A percentile compares a stretch with the other conserved stretches of the same genome.
Conservation (phyloP, 2,329 filamentous ascomycete genomes). For the Trichoderma semiorbis region DNA sequence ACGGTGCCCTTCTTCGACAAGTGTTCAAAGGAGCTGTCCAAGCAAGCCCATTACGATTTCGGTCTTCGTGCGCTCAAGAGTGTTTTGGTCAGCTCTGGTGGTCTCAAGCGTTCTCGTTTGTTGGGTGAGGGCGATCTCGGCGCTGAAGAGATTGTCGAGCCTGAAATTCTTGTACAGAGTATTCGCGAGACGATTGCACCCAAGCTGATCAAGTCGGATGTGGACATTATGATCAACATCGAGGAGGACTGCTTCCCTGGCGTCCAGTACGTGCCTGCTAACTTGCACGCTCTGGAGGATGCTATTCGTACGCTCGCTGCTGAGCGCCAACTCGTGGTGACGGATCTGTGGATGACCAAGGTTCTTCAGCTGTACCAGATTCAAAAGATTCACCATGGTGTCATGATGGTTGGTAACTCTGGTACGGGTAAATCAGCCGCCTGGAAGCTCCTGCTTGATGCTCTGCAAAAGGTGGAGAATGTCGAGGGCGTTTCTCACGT, state of each 20-base stretch:
- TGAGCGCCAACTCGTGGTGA: constrained; percentile 84
- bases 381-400: constrained; percentile 95
- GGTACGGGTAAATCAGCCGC: constrained; percentile 96
- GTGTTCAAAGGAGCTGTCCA: constrained; percentile 76
- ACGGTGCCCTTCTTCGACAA: constrained; percentile 98
- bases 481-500: constrained; percentile 94
- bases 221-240: constrained; percentile 79
- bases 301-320: constrained; percentile 79
- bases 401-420: constrained; percentile 99
- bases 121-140: constrained; percentile 57
- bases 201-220: constrained; percentile 91
- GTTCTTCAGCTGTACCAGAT: constrained; percentile 97
- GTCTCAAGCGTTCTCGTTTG: constrained; percentile 83
- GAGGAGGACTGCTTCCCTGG: constrained; percentile 87
- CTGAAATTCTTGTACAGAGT: constrained; percentile 98
- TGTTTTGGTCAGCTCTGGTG: constrained; percentile 95
- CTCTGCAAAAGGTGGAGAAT: constrained; percentile 84
- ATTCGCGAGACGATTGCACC: constrained; percentile 97
- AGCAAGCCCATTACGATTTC: constrained; percentile 99
- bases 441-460: constrained; percentile 89
- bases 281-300: constrained; percentile 72
- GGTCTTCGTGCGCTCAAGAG: constrained; percentile 96
- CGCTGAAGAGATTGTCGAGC: constrained; percentile 74
- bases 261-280: constrained; percentile 87
- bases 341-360: constrained; percentile 96